Conservation (phyloP, 805 yeast species). For the Metschnikowia peoriensis region DNA sequence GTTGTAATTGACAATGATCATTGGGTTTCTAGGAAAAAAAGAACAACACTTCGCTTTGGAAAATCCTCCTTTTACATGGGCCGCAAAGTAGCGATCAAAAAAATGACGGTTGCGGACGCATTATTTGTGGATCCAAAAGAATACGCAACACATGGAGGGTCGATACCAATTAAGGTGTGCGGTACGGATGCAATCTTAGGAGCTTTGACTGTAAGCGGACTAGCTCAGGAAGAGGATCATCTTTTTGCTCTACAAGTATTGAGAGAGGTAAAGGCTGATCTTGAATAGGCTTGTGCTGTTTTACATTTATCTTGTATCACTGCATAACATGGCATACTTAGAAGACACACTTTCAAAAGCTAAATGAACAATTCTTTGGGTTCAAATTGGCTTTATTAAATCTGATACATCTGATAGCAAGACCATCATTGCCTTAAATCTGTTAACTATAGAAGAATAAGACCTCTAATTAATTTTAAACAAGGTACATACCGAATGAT, state of each 20-base stretch:
- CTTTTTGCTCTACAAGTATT: slow-evolving; percentile 41
- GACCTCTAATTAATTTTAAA: no score
- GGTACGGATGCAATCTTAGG: slow-evolving; percentile 41
- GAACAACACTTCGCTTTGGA: slow-evolving; percentile 47
- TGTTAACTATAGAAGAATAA: no score
- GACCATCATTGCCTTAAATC: no score
- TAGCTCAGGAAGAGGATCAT: slow-evolving; percentile 56
- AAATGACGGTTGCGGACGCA: slow-evolving; percentile 33
- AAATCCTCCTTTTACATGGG: slow-evolving; percentile 50
- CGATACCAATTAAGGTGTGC: slow-evolving; percentile 46
- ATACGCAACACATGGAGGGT: slow-evolving; percentile 57
- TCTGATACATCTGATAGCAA: no score
- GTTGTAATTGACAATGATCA: slow-evolving; percentile 49
- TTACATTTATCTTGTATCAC: not conserved
- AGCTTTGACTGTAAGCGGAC: slow-evolving; percentile 54
- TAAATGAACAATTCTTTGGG: no score
- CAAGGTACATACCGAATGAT: no score
- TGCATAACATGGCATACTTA: no score
- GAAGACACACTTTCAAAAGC: no score
- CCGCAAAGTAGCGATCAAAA: slow-evolving; percentile 34
- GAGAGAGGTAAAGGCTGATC: slow-evolving; percentile 9
- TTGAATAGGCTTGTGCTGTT: not conserved
- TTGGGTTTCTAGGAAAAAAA: slow-evolving; percentile 52
- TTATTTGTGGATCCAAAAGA: slow-evolving; percentile 40
- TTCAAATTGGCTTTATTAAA: no score